Evolutionary conservation across 139 green algal species (phyloP).

Genomic region (Chlorella ohadii): DNA sequence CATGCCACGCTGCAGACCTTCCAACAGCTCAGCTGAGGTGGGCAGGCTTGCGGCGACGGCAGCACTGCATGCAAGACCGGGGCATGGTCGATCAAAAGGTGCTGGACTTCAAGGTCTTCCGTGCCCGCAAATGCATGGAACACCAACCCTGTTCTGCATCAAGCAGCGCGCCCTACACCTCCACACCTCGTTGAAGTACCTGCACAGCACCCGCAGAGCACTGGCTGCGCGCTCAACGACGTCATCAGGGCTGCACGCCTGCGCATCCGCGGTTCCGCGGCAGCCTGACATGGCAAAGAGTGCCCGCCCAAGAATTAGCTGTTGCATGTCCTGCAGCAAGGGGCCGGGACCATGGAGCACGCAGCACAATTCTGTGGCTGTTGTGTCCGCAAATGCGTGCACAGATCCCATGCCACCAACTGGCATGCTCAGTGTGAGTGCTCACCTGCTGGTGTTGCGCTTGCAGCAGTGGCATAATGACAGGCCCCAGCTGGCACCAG

Average conservation of each 20-base stretch:
- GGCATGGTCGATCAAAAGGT: too few species aligned
- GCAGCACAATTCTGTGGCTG: too few species aligned
- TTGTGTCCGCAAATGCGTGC: too few species aligned
- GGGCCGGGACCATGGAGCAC: too few species aligned
- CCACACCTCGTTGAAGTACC: background rate
- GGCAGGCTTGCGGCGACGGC: background rate
- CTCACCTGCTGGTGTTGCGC: background rate
- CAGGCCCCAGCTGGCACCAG: conserved; percentile 3
- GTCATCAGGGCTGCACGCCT: background rate
- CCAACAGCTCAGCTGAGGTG: background rate
- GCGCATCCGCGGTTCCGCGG: background rate
- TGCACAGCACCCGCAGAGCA: conserved; percentile 35
- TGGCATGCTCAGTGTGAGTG: too few species aligned
- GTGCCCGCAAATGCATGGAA: background rate
- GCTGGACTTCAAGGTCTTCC: too few species aligned
- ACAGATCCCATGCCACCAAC: too few species aligned
- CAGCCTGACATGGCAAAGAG: background rate
- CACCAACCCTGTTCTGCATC: background rate
- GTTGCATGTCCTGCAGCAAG: background rate
- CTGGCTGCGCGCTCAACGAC: background rate
- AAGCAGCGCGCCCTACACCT: background rate
- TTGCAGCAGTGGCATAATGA: conserved; percentile 12
- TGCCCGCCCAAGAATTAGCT: conserved; percentile 8
- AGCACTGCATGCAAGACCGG: background rate
- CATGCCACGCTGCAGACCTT: conserved; percentile 10